Base-by-base conservation (phyloP, 805 yeast genomes). In the Candida awuae region DNA sequence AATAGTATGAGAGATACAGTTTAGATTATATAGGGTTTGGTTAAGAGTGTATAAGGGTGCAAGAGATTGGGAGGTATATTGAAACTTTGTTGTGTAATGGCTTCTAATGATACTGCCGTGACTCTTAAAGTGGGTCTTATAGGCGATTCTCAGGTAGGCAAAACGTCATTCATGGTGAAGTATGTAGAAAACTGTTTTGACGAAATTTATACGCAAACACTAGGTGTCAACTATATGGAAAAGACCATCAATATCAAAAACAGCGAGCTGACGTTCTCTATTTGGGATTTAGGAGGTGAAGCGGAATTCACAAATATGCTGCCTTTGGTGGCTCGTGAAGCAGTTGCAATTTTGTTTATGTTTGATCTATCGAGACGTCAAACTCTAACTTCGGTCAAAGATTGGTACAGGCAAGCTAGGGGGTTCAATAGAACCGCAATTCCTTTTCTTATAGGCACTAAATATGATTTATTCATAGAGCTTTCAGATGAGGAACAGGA, bases 241-340 rank as follows among this genome's bases (percentile, higher is more conserved):
- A 81, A 87, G 51, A 79, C 82, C 43, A 84, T 90, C 21, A 80
- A 77, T 43, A 80, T 90, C 39, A 77, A 87, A 40, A 79, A 84
- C 43, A 87, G 96, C 3, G 86, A 84, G 48, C 84, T 90, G 40
- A 81, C 92, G 27, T 90, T 90, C 56, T 79, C 92, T 17, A 80
- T 90, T 23, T 90, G 96, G 94, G 98, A 90, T 61, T 65, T 90
- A 10, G 98, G 98, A 18, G 98, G 98, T 1, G 95, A 88, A 52
- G 74, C 84, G 37, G 97, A 92, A 59, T 90, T 86, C 62, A 84
- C 87, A 39, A 90, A 90, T 58, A 90, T 90, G 98, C 66, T 92
- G 29, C 95, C 97, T 17, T 67, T 90, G 41, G 96, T 90, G 12
- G 81, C 94, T 13, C 78, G 82, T 47, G 97, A 88, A 45, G 92